Percentiles rank a stretch among this genome's conserved stretches.
phyloP scores from a whole-genome alignment of 371 early-diverging fungal species.

The Syncephalis fuscata region DNA sequence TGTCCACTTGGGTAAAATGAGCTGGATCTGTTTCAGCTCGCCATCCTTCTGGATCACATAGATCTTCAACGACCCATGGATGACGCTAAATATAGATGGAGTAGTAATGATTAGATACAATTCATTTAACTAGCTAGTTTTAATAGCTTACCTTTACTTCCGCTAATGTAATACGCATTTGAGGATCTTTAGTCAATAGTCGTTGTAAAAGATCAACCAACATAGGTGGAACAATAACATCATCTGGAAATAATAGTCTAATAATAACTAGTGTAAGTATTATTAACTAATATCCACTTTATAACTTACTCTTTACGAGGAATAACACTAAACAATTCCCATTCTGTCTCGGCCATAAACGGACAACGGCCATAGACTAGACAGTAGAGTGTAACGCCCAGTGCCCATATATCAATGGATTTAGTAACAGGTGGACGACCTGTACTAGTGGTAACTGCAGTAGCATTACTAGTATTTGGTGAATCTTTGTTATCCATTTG shows the following conservation, averaged over 20 bases:
- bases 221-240: conserved; percentile 15
- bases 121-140: not conserved
- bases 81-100: conserved; percentile 28
- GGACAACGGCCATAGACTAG: conserved; percentile 92
- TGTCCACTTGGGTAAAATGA: conserved; percentile 25
- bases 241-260: conserved; percentile 33
- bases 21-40: conserved; percentile 41
- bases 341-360: conserved; percentile 94
- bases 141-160: conserved; percentile 50
- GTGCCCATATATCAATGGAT: conserved; percentile 96
- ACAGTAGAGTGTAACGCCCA: conserved; percentile 98
- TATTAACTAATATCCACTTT: not conserved
- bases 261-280: conserved; percentile 1
- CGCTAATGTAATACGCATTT: conserved; percentile 61
- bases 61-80: conserved; percentile 71
- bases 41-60: conserved; percentile 43
- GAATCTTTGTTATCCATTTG: conserved; percentile 7
- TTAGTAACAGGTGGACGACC: conserved; percentile 45
- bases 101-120: not conserved
- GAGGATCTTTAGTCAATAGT: conserved; percentile 74
- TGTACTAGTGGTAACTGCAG: no score
- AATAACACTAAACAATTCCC: conserved; percentile 84
- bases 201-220: conserved; percentile 45
- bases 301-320: conserved; percentile 31
- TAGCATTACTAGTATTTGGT: conserved; percentile 11